Conservation (phyloP, 148 eudicot genomes). For the Diospyros kaki region DNA sequence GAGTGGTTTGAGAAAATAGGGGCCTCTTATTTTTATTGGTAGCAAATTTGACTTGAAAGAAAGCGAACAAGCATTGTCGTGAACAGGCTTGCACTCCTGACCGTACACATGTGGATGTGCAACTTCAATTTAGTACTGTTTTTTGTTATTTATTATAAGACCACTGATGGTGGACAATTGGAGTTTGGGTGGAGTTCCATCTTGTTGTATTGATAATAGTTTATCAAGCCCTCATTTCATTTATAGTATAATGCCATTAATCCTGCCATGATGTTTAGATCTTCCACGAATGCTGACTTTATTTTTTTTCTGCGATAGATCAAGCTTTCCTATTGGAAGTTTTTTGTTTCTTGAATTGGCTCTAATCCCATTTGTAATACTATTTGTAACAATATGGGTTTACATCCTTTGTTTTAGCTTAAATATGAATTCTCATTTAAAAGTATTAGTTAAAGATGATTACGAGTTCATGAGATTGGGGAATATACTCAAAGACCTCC, state of each 20-base stretch:
- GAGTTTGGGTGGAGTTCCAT: conserved; percentile 1
- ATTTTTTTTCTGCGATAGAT: too few relatives aligned
- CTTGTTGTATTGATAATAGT: background rate
- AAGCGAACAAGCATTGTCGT: background rate
- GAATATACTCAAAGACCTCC: too few relatives aligned
- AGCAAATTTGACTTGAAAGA: background rate
- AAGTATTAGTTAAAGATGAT: too few relatives aligned
- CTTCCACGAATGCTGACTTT: too few relatives aligned
- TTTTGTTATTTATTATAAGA: background rate
- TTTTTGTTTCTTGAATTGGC: too few relatives aligned
- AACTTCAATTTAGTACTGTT: background rate
- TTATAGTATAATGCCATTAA: background rate
- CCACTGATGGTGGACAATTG: background rate
- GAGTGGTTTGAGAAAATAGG: background rate
- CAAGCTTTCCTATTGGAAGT: too few relatives aligned
- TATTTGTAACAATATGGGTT: too few relatives aligned
- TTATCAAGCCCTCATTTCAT: background rate
- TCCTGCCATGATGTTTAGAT: too few relatives aligned
- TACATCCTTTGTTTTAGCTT: too few relatives aligned
- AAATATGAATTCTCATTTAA: too few relatives aligned
- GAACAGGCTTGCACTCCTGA: background rate
- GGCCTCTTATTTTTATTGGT: background rate
- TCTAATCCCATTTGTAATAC: too few relatives aligned
- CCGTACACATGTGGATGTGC: conserved; percentile 1
- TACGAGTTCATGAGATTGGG: too few relatives aligned